These are phyloP conservation scores for Fusarium transvaalense DNA, from an alignment of 2,329 filamentous ascomycete genomes.

Conservation along the genomic window DNA sequence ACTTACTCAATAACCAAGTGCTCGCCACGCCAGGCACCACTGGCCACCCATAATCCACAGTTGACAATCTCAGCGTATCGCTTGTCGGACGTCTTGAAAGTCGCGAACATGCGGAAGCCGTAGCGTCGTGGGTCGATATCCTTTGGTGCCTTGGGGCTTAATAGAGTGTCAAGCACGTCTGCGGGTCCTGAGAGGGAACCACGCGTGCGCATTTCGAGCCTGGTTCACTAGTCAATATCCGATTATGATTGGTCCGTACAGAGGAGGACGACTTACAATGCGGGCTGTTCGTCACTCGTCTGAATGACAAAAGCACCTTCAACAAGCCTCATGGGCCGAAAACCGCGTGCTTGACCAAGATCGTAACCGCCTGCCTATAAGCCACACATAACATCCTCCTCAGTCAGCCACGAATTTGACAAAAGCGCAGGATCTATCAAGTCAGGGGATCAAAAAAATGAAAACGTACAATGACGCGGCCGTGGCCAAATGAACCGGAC, in stretches of 20 bases:
- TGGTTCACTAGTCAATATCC: slow-evolving; percentile 28
- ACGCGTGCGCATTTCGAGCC: slow-evolving; percentile 60
- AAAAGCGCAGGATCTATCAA: slow-evolving; percentile 16
- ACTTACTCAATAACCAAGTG: slow-evolving; percentile 63
- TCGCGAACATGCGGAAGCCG: slow-evolving; percentile 63
- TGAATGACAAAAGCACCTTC: slow-evolving; percentile 64
- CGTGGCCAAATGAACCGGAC: slow-evolving; percentile 63
- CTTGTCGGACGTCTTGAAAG: slow-evolving; percentile 64
- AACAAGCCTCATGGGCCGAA: slow-evolving; percentile 58
- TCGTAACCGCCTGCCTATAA: slow-evolving; percentile 58
- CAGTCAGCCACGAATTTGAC: slow-evolving; percentile 40
- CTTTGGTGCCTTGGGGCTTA: slow-evolving; percentile 55
- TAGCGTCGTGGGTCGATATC: slow-evolving; percentile 59
- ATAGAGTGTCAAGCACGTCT: slow-evolving; percentile 57
- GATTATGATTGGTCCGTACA: not conserved
- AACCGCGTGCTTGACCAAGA: slow-evolving; percentile 57
- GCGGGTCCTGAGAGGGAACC: slow-evolving; percentile 63
- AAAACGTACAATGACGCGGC: slow-evolving; percentile 59
- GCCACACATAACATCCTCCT: slow-evolving; percentile 31
- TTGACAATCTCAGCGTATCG: slow-evolving; percentile 63
- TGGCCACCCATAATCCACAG: slow-evolving; percentile 64
- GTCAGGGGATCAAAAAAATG: not conserved
- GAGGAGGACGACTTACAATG: slow-evolving; percentile 53
- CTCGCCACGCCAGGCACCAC: slow-evolving; percentile 60
- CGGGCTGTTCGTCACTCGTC: slow-evolving; percentile 61